phyloP scores from a whole-genome alignment of 2,329 filamentous ascomycete species.

The Fusarium metavorans region DNA sequence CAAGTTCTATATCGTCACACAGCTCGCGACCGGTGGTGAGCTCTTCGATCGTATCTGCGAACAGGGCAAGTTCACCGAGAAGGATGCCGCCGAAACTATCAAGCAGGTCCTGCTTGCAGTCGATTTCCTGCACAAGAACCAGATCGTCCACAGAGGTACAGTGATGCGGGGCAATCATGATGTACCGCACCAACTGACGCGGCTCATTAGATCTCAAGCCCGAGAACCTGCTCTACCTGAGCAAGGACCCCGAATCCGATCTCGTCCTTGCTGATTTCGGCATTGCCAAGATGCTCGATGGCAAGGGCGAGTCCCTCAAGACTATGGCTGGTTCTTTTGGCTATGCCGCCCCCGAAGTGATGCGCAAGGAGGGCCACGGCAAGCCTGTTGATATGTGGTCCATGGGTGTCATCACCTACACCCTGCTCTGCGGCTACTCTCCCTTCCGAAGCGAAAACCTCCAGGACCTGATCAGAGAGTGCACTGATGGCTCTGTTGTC shows the following conservation, averaged over 20 bases:
- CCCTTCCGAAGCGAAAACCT: conserved; percentile 97
- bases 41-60: conserved; percentile 98
- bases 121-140: conserved; percentile 92
- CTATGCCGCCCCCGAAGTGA: conserved; percentile 97
- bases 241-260: conserved; percentile 79
- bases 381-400: conserved; percentile 99
- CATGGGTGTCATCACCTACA: conserved; percentile 98
- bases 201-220: conserved; percentile 85
- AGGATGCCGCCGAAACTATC: conserved; percentile 96
- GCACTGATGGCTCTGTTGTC: conserved; percentile 82
- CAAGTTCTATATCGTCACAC: conserved; percentile 99
- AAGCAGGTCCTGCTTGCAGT: conserved; percentile 93
- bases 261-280: conserved; percentile 97
- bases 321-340: conserved; percentile 99
- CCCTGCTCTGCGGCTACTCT: conserved; percentile 96
- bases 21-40: conserved; percentile 95
- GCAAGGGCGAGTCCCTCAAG: conserved; percentile 89
- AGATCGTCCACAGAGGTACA: conserved; percentile 94
- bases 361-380: conserved; percentile 97
- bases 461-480: conserved; percentile 93
- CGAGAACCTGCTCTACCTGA: conserved; percentile 96
- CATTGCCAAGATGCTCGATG: conserved; percentile 97
- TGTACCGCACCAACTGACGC: conserved; percentile 10
- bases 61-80: conserved; percentile 97
- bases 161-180: background rate